These are phyloP conservation scores for Nicotiana paniculata DNA, from an alignment of 257 asterid genomes.

Conservation along the genomic window DNA sequence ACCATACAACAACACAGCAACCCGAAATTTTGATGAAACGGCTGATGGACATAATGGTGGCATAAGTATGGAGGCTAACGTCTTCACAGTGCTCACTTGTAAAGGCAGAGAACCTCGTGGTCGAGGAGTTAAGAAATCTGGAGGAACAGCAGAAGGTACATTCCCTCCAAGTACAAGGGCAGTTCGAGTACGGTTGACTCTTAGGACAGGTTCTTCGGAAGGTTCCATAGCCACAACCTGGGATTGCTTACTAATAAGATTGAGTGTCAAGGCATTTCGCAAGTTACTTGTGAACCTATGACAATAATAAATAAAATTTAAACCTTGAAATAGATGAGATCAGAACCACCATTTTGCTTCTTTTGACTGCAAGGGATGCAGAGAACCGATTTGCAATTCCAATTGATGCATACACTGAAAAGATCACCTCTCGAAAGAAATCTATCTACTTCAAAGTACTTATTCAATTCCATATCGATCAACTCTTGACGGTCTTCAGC, in stretches of 20 bases:
- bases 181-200: constrained; percentile 66
- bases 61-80: constrained; percentile 67
- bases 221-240: constrained; percentile 93
- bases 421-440: constrained; percentile 79
- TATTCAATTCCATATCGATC: constrained; percentile 67
- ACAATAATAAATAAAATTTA: background rate
- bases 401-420: constrained; percentile 52
- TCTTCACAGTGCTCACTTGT: constrained; percentile 54
- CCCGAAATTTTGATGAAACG: constrained; percentile 78
- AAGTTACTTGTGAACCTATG: background rate
- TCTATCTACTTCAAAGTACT: constrained; percentile 74
- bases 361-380: constrained; percentile 69
- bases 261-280: background rate
- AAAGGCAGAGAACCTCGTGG: constrained; percentile 40
- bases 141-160: constrained; percentile 74
- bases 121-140: constrained; percentile 51
- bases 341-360: constrained; percentile 35
- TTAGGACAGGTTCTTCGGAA: constrained; percentile 58
- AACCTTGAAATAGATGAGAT: constrained; percentile 76
- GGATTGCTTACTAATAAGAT: background rate
- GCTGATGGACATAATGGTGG: constrained; percentile 85
- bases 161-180: constrained; percentile 93
- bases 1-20: constrained; percentile 74
- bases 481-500: constrained; percentile 74
- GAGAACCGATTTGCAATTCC: constrained; percentile 82